These are phyloP conservation scores for Calycina marina DNA, from an alignment of 2,329 filamentous ascomycete species.

Conservation along the genomic window DNA sequence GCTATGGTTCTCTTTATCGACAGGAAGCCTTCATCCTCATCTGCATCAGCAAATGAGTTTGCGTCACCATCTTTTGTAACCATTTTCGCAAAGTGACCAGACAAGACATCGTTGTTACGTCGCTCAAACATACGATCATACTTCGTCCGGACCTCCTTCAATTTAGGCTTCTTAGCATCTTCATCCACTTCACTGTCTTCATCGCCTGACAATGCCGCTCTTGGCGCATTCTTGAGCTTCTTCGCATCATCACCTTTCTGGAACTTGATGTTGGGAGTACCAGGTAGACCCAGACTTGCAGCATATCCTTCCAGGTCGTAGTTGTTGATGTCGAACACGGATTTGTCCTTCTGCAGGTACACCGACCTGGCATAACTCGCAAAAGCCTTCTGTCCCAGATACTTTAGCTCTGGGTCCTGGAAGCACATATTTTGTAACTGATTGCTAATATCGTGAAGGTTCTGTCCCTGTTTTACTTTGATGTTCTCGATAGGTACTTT, in stretches of 20 bases:
- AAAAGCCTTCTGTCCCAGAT: slow-evolving; percentile 91
- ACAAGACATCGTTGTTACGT: slow-evolving; percentile 87
- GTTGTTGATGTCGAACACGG: slow-evolving; percentile 72
- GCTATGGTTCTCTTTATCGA: slow-evolving; percentile 78
- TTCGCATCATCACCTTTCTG: slow-evolving; percentile 81
- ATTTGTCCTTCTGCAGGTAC: slow-evolving; percentile 80
- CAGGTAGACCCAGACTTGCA: slow-evolving; percentile 72
- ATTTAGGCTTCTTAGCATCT: slow-evolving; percentile 37
- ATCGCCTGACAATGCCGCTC: slow-evolving; percentile 49
- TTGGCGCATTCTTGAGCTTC: slow-evolving; percentile 71
- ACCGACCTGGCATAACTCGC: slow-evolving; percentile 78
- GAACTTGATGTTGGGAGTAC: slow-evolving; percentile 86
- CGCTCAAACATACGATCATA: slow-evolving; percentile 98
- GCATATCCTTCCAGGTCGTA: slow-evolving; percentile 80
- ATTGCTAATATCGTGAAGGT: slow-evolving; percentile 64
- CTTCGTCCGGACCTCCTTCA: slow-evolving; percentile 76
- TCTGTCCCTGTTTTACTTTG: slow-evolving; percentile 73
- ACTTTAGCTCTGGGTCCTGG: slow-evolving; percentile 85
- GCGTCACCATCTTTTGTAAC: slow-evolving; percentile 44
- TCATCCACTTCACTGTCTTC: slow-evolving; percentile 45
- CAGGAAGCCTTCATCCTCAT: slow-evolving; percentile 72
- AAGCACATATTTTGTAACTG: slow-evolving; percentile 93
- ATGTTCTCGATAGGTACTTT: slow-evolving; percentile 81
- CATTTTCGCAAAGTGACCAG: slow-evolving; percentile 84
- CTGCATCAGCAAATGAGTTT: slow-evolving; percentile 33